Percentiles rank a stretch among this genome's conserved stretches.
Evolutionary conservation across 345 rosid species (phyloP).

Genomic region (Lumnitzera racemosa): DNA sequence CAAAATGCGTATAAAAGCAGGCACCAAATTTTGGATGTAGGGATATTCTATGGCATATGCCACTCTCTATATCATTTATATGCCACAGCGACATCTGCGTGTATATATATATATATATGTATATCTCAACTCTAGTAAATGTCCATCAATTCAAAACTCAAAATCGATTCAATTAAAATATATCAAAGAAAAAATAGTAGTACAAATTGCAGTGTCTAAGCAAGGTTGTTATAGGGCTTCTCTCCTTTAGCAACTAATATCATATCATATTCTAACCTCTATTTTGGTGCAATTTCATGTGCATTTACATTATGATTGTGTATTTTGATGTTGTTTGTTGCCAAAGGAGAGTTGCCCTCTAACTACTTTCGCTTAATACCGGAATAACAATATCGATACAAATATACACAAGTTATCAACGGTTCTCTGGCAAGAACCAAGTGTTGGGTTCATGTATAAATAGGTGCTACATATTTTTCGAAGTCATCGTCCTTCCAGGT

Average conservation of each 20-base stretch:
- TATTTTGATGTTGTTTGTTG: slow-evolving; percentile 15
- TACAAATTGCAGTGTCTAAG: slow-evolving; percentile 15
- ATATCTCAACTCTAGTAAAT: neutral
- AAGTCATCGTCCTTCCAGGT: too few species aligned
- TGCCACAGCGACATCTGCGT: neutral
- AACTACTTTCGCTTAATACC: slow-evolving; percentile 44
- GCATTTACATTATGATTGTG: too few species aligned
- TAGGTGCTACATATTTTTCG: too few species aligned
- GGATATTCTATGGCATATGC: slow-evolving; percentile 62
- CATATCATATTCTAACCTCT: too few species aligned
- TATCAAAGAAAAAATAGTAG: too few species aligned
- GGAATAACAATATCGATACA: too few species aligned
- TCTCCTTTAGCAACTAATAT: slow-evolving; percentile 52
- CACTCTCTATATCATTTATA: slow-evolving; percentile 8
- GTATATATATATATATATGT: neutral
- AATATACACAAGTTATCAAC: too few species aligned
- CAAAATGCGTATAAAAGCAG: slow-evolving; percentile 24
- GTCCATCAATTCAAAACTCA: neutral
- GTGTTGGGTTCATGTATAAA: too few species aligned
- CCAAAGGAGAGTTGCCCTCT: slow-evolving; percentile 99
- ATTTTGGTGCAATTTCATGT: too few species aligned
- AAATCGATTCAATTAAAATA: neutral
- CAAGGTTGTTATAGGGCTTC: slow-evolving; percentile 53
- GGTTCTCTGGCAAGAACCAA: too few species aligned
- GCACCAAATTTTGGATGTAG: slow-evolving; percentile 4